These are phyloP conservation scores for Trichosporon sp. DNA, from an alignment of 1,284 basidiomycete species.

Conservation along the genomic window DNA sequence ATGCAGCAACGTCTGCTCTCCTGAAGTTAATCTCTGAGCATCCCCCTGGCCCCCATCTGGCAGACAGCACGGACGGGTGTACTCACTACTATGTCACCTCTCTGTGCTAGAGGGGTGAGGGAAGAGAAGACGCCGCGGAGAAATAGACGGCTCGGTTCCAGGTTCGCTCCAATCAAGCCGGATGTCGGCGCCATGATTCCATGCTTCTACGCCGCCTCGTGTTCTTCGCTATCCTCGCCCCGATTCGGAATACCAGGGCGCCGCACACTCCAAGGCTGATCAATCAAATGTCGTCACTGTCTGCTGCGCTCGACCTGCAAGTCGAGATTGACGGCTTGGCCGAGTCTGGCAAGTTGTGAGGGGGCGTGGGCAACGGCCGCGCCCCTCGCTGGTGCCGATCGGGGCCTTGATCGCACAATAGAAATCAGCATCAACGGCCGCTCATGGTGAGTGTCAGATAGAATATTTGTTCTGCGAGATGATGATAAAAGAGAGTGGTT, in stretches of 20 bases:
- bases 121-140: neutral
- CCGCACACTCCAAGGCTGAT: neutral
- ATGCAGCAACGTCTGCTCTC: neutral
- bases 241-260: neutral
- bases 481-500: neutral
- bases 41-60: neutral
- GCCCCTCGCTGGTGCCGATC: neutral
- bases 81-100: neutral
- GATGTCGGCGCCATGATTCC: neutral
- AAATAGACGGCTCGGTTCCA: neutral
- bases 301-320: neutral
- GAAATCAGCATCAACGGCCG: neutral
- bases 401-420: neutral
- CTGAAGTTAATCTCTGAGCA: neutral
- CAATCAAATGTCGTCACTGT: neutral
- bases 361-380: neutral
- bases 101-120: neutral
- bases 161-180: neutral
- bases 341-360: neutral
- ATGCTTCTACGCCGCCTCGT: slow-evolving; percentile 2
- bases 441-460: neutral
- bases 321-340: neutral
- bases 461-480: neutral
- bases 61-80: neutral
- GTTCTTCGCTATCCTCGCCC: neutral